phyloP scores from a whole-genome alignment of 2,329 filamentous ascomycete genomes.

The Fusarium multiceps region DNA sequence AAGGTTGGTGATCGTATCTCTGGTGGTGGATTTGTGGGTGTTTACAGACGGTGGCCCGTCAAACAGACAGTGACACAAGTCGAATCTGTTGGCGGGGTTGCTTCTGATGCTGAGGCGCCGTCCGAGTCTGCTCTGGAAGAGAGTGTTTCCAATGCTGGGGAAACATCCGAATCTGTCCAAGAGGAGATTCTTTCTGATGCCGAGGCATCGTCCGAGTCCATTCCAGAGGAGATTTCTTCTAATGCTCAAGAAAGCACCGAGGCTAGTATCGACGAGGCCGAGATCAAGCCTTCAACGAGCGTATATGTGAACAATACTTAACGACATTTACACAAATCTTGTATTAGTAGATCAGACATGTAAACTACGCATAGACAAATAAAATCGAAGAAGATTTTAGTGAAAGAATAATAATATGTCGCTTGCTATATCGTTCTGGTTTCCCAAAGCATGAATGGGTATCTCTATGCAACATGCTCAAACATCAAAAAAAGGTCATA shows the following conservation, averaged over 20 bases:
- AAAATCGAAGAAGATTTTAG: neutral
- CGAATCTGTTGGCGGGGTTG: slow-evolving; percentile 11
- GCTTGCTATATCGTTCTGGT: slow-evolving; percentile 48
- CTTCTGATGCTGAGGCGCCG: slow-evolving; percentile 8
- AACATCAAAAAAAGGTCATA: slow-evolving; percentile 36
- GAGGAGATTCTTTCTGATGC: slow-evolving; percentile 14
- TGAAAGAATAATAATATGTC: slow-evolving; percentile 43
- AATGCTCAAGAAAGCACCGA: slow-evolving; percentile 4
- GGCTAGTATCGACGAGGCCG: neutral
- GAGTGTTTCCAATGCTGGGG: slow-evolving; percentile 9
- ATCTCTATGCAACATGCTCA: slow-evolving; percentile 50
- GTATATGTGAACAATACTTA: neutral
- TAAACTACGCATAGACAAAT: neutral
- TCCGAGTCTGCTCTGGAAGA: neutral
- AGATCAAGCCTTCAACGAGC: neutral
- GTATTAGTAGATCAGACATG: slow-evolving; percentile 2
- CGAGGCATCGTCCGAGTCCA: neutral
- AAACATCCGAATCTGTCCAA: neutral
- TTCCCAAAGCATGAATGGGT: slow-evolving; percentile 47
- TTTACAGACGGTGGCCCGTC: slow-evolving; percentile 50
- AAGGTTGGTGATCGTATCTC: slow-evolving; percentile 55
- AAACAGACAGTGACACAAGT: slow-evolving; percentile 16
- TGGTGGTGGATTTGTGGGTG: slow-evolving; percentile 56
- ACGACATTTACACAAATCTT: neutral
- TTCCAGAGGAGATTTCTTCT: slow-evolving; percentile 3